A percentile compares a stretch with the other conserved stretches of the same genome.
Conservation (phyloP, 2,329 filamentous ascomycete species). For the Diaporthe vexans region DNA sequence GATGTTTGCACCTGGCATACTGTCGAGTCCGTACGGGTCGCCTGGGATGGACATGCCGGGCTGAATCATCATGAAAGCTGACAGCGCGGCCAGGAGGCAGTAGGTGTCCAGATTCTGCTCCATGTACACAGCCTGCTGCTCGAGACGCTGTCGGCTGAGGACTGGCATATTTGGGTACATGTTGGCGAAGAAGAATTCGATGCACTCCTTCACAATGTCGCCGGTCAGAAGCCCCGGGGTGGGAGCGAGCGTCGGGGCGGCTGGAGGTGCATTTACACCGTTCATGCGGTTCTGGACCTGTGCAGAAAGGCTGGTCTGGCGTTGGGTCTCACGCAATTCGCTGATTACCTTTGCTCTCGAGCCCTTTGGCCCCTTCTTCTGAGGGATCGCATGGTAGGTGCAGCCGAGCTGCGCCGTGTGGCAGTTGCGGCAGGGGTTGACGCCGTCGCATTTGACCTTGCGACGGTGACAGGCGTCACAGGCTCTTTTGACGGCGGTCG, state of each 20-base stretch:
- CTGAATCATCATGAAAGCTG: slow-evolving; percentile 78
- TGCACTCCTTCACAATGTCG: slow-evolving; percentile 75
- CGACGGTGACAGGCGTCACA: slow-evolving; percentile 82
- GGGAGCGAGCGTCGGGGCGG: slow-evolving; percentile 63
- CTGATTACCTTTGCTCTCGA: slow-evolving; percentile 82
- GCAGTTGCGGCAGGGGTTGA: slow-evolving; percentile 80
- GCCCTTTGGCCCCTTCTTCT: slow-evolving; percentile 83
- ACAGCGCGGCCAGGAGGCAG: slow-evolving; percentile 74
- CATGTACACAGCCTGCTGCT: slow-evolving; percentile 71
- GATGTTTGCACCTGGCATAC: slow-evolving; percentile 71
- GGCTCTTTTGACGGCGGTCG: slow-evolving; percentile 71
- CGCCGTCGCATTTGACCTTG: slow-evolving; percentile 81
- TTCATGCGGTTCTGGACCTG: slow-evolving; percentile 73
- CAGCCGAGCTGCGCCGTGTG: slow-evolving; percentile 75
- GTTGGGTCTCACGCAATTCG: slow-evolving; percentile 77
- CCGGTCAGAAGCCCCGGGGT: slow-evolving; percentile 72
- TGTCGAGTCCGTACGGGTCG: slow-evolving; percentile 70
- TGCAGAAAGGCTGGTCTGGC: slow-evolving; percentile 73
- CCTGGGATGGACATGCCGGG: slow-evolving; percentile 75
- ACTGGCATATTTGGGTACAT: slow-evolving; percentile 76
- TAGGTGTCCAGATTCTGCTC: slow-evolving; percentile 75
- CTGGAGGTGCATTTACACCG: slow-evolving; percentile 64
- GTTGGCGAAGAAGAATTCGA: slow-evolving; percentile 78
- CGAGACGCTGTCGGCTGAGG: slow-evolving; percentile 69
- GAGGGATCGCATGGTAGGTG: slow-evolving; percentile 81